Base-by-base conservation (phyloP, 2,329 filamentous ascomycete species). In the Grosmannia clavigera region DNA sequence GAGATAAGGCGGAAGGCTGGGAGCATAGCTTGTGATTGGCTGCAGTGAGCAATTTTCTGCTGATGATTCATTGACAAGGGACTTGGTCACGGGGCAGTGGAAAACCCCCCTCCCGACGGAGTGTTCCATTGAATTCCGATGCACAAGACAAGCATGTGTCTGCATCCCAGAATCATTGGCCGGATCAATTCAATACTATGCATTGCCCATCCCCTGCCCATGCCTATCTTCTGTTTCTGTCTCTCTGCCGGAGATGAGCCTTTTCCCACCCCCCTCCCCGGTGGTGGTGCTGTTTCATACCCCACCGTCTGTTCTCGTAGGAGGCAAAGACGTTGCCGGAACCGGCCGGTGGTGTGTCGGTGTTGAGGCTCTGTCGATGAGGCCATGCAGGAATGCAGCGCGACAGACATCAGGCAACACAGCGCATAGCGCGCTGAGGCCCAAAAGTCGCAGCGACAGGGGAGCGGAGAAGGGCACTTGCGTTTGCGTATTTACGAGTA, bases 1-100 rank as follows among this genome's bases (percentile, higher is more conserved):
- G 65, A 73, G 75, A 77, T 77, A 77, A 77, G 75, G 61, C 61
- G 55, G 61, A 61, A 63, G 65, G 62, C 64, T 66, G 61, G 61
- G 62, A 59, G 58, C 61, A n/a, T 33, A 19, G 48, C 53, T 25
- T 27, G 25, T 75, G 72, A 76, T 76, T 76, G 74, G 74, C 63
- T 62, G 58, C 27, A 52, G 56, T 61, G 52, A 55, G 57, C 64
- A 68, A 67, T 75, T 77, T 77, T 68, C 68, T 74, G 72, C 63
- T 71, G 70, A 70, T 68, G 67, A 72, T 71, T 70, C 60, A 68
- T 69, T 71, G 65, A 71, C 68, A 67, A 57, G 57, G 10, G 61
- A 16, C n/a, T 58, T 51, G 58, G 61, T 61, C 61, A 63, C 60
- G 58, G 57, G 60, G 59, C 53, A 56, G 12, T 43, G 40, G 5